Evolutionary conservation across 2,329 filamentous ascomycete species (phyloP), one percentile per base, ranked within the genome.

Genomic region (Coniella lustricola): DNA sequence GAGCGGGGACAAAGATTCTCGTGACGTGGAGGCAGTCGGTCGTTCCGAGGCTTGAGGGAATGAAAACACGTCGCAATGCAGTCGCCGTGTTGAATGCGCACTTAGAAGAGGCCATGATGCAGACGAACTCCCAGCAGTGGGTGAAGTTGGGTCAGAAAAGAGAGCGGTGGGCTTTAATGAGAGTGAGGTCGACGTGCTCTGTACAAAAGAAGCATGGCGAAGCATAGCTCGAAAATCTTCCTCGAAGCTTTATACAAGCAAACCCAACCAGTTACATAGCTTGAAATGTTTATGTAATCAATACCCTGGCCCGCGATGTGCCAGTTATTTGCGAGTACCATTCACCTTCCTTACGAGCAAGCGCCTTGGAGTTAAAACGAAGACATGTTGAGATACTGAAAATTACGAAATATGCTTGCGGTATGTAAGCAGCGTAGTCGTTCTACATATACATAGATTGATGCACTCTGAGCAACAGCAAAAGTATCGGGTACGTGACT

Each of bases 61-160:
- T 54, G 55, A 77, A 74, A 41, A 75, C 69, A 46, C 67, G 64
- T 39, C 70, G 67, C 4, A 79, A 67, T 52, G 72, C 71, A 32
- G 64, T 56, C n/a, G 68, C 67, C 44, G 72, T 67, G 54, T 66
- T 70, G 59, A 68, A 69, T 36, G 73, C 55, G 52, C 69, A 74
- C 47, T 55, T 50, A 20, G 64, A 50, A 46, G 59, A 52, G 49
- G 56, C 66, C 71, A 75, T 75, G 18, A n/a, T 64, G 48, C 18
- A 7, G 20, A 33, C 7, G 4, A 18, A 2, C 3, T 10, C 13
- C 10, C 9, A 14, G 18, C 10, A n/a, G 7, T 18, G 13, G 8
- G n/a, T 7, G 3, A 10, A 7, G 9, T 5, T 29, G n/a, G 14
- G 10, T n/a, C 5, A 29, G 4, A 17, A 25, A 20, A 18, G 5